Evolutionary conservation across 2,329 filamentous ascomycete species (phyloP).

Genomic region (Bretziella fagacearum): DNA sequence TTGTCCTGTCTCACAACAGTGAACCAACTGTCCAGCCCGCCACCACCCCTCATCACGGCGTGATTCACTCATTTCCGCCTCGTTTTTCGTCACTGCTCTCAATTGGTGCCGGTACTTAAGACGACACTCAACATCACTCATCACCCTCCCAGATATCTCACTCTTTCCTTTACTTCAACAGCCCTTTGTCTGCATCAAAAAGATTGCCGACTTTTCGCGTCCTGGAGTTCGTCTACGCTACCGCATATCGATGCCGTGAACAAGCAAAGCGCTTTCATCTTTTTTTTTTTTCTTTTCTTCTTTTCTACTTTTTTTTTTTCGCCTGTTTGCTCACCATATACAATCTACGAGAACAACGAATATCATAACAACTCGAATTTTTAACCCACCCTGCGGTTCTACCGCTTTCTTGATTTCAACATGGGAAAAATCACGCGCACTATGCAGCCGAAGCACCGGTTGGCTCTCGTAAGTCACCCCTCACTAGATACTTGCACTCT

Average conservation of each 20-base stretch:
- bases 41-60: conserved; percentile 13
- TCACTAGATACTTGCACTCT: conserved; percentile 6
- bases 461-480: conserved; percentile 41
- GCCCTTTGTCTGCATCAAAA: conserved; percentile 1
- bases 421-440: conserved; percentile 55
- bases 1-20: conserved; percentile 12
- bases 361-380: background rate
- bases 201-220: background rate
- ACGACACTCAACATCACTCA: background rate
- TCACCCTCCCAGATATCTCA: background rate
- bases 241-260: background rate
- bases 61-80: conserved; percentile 3
- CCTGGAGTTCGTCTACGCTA: background rate
- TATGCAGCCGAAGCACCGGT: conserved; percentile 49
- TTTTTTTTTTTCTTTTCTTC: background rate
- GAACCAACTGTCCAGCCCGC: conserved; percentile 1
- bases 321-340: too few relatives aligned
- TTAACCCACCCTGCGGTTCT: background rate
- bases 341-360: background rate
- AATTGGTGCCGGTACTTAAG: background rate
- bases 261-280: background rate
- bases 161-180: background rate
- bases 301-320: too few relatives aligned
- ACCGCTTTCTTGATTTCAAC: conserved; percentile 20
- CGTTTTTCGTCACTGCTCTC: background rate